phyloP scores from a whole-genome alignment of 768 basidiomycete species.

The Mycena alexandri region DNA sequence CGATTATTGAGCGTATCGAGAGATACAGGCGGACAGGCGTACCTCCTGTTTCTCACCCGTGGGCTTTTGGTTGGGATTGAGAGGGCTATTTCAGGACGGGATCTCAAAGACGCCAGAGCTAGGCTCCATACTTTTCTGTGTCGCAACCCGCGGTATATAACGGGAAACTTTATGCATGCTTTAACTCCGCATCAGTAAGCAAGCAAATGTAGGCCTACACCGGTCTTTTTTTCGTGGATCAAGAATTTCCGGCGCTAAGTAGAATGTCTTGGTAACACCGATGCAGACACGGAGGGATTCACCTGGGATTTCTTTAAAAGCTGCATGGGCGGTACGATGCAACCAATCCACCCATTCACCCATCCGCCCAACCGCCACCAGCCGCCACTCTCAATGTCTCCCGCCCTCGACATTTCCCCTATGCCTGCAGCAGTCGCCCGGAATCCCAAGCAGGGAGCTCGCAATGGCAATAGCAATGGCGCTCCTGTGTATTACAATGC shows the following conservation, averaged over 20 bases:
- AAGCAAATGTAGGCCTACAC: too few relatives aligned
- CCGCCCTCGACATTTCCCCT: conserved; percentile 34
- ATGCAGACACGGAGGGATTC: not conserved
- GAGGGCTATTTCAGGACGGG: too few relatives aligned
- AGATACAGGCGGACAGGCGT: too few relatives aligned
- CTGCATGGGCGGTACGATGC: not conserved
- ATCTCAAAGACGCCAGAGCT: too few relatives aligned
- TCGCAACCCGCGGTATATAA: too few relatives aligned
- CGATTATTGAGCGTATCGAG: too few relatives aligned
- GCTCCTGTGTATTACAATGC: conserved; percentile 68
- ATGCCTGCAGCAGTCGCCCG: conserved; percentile 1
- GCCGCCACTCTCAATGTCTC: conserved; percentile 31
- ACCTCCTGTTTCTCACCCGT: too few relatives aligned
- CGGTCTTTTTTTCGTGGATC: not conserved
- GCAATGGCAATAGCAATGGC: too few relatives aligned
- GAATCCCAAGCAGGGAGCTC: conserved; percentile 25
- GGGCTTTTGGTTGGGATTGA: too few relatives aligned
- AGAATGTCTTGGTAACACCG: conserved; percentile 23
- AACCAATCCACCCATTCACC: not conserved
- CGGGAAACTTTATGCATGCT: too few relatives aligned
- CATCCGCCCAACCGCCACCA: not conserved
- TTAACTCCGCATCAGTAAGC: too few relatives aligned
- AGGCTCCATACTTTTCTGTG: too few relatives aligned
- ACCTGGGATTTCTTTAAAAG: conserved; percentile 23
- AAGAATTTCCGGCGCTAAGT: conserved; percentile 23